These are phyloP conservation scores for Xerocomellus amylosporus DNA, from an alignment of 768 basidiomycete genomes.

Conservation along the genomic window DNA sequence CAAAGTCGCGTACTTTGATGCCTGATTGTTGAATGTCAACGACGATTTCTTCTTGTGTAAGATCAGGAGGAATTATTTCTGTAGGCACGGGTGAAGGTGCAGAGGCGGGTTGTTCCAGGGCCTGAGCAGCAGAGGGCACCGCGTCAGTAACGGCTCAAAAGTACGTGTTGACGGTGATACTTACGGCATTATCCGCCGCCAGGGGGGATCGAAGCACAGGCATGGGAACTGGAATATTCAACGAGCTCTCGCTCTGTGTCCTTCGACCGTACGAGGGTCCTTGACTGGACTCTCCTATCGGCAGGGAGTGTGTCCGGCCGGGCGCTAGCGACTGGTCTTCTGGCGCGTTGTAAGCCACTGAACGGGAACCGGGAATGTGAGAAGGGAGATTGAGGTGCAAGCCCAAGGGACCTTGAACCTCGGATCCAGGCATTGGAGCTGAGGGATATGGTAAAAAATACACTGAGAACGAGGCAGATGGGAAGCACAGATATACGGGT, in stretches of 20 bases:
- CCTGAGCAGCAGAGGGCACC: background rate
- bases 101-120: constrained; percentile 13
- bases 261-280: constrained; percentile 20
- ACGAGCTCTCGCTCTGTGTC: constrained; percentile 26
- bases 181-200: constrained; percentile 28
- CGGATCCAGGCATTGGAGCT: constrained; percentile 20
- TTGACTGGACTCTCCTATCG: constrained; percentile 25
- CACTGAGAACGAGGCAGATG: background rate
- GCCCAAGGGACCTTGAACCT: constrained; percentile 22
- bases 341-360: constrained; percentile 7
- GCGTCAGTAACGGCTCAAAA: constrained; percentile 6
- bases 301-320: constrained; percentile 21
- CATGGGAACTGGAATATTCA: constrained; percentile 11
- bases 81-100: constrained; percentile 34
- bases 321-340: constrained; percentile 11
- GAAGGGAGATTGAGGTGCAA: constrained; percentile 18
- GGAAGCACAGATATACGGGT: background rate
- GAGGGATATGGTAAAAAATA: background rate
- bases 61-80: constrained; percentile 33
- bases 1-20: constrained; percentile 34
- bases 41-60: constrained; percentile 35
- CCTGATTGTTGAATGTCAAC: constrained; percentile 28
- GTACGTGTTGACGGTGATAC: background rate
- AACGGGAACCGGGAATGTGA: constrained; percentile 6
- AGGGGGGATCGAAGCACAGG: constrained; percentile 6